A percentile compares a stretch with the other conserved stretches of the same genome.
Conservation (phyloP, 83 land plant genomes). For the Larix sibirica region DNA sequence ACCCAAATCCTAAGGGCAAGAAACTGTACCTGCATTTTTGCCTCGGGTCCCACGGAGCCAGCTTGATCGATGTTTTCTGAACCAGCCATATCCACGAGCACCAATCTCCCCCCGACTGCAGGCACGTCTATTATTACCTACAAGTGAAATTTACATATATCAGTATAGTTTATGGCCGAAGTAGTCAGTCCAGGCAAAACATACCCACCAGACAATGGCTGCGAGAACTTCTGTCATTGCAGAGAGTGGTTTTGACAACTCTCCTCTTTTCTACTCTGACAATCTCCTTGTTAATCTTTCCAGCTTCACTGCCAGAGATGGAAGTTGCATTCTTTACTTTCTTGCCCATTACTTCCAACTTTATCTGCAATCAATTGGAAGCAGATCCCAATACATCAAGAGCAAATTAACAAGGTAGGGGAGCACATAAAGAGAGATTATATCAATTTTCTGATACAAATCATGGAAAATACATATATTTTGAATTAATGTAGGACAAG, state of each 20-base stretch:
- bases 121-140: conserved; percentile 47
- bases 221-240: conserved; percentile 54
- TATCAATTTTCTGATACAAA: too few relatives aligned
- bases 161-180: background rate
- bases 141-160: background rate
- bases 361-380: conserved; percentile 15
- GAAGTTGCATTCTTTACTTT: conserved; percentile 33
- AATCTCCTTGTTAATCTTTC: conserved; percentile 30
- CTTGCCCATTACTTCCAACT: conserved; percentile 32
- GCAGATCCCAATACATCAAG: background rate
- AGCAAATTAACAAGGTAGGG: background rate
- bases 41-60: conserved; percentile 33
- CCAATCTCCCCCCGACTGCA: conserved; percentile 46
- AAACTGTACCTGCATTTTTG: conserved; percentile 26
- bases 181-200: background rate
- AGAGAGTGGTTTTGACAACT: conserved; percentile 40
- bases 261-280: conserved; percentile 37
- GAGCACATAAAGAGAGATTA: too few relatives aligned
- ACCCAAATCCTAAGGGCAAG: background rate
- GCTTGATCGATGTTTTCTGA: conserved; percentile 57
- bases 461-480: too few relatives aligned
- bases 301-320: conserved; percentile 29
- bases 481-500: too few relatives aligned
- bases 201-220: conserved; percentile 48
- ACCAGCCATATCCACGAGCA: conserved; percentile 60